Conservation (phyloP, 2,329 filamentous ascomycete species). For the Penicillium sp. region DNA sequence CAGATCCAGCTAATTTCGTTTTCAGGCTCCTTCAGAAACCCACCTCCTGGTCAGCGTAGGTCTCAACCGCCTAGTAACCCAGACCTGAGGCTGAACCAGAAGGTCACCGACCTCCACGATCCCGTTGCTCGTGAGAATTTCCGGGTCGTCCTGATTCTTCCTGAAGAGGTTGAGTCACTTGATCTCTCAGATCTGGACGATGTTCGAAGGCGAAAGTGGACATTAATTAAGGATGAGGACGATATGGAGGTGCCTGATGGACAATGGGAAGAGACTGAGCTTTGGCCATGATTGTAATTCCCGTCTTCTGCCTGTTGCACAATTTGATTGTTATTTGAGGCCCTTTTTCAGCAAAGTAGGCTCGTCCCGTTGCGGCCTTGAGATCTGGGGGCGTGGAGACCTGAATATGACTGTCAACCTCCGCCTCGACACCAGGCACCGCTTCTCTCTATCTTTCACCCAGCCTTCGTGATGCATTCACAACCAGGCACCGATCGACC, state of each 20-base stretch:
- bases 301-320: not conserved
- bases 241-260: slow-evolving; percentile 39
- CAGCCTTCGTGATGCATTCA: not conserved
- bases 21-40: slow-evolving; percentile 69
- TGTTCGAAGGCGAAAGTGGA: slow-evolving; percentile 68
- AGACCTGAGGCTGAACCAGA: slow-evolving; percentile 57
- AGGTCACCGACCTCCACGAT: slow-evolving; percentile 72
- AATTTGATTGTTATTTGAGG: not conserved
- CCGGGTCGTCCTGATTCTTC: slow-evolving; percentile 81
- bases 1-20: slow-evolving; percentile 6
- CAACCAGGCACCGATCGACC: not conserved
- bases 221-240: slow-evolving; percentile 39
- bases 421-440: not conserved
- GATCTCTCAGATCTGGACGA: slow-evolving; percentile 69
- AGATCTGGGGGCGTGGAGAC: not conserved
- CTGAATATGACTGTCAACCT: not conserved
- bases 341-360: not conserved
- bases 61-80: slow-evolving; percentile 51
- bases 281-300: slow-evolving; percentile 59
- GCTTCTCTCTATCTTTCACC: not conserved
- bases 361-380: not conserved
- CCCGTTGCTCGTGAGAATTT: slow-evolving; percentile 71
- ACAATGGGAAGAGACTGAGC: slow-evolving; percentile 68
- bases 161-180: slow-evolving; percentile 73
- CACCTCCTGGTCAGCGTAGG: slow-evolving; percentile 66